Conservation (phyloP, 768 basidiomycete genomes). For the Lactarius quietus region DNA sequence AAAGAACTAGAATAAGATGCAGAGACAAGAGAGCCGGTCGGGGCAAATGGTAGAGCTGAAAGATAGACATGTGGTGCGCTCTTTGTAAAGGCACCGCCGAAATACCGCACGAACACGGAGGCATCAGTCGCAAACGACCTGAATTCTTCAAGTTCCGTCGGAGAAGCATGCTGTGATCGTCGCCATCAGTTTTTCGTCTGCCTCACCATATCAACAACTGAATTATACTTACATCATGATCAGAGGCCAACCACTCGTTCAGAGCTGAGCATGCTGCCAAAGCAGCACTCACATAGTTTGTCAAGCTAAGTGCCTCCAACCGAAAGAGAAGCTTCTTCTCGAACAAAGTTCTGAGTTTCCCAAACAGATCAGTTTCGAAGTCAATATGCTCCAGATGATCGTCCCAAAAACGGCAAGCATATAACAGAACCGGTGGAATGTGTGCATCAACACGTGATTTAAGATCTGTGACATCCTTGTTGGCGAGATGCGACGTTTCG, state of each 20-base stretch:
- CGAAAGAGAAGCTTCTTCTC: not conserved
- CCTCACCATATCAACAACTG: not conserved
- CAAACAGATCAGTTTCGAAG: not conserved
- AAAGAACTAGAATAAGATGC: not conserved
- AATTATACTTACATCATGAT: not conserved
- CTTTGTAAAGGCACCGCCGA: not conserved
- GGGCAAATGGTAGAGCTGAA: not conserved
- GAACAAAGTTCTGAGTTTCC: not conserved
- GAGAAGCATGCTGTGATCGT: not conserved
- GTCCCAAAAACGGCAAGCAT: conserved; percentile 4
- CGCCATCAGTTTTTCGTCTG: not conserved
- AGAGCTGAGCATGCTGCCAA: not conserved
- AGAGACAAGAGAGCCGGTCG: not conserved
- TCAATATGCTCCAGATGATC: not conserved
- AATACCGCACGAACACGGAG: not conserved
- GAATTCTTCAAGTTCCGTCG: not conserved
- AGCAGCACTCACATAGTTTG: not conserved
- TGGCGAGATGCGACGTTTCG: not conserved
- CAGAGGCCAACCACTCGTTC: not conserved
- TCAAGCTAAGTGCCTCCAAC: conserved; percentile 1
- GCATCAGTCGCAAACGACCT: not conserved
- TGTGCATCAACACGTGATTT: not conserved
- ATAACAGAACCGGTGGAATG: not conserved
- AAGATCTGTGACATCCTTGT: not conserved
- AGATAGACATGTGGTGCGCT: not conserved